Conservation (phyloP, 768 basidiomycete species). For the Leccinum disarticulatum region DNA sequence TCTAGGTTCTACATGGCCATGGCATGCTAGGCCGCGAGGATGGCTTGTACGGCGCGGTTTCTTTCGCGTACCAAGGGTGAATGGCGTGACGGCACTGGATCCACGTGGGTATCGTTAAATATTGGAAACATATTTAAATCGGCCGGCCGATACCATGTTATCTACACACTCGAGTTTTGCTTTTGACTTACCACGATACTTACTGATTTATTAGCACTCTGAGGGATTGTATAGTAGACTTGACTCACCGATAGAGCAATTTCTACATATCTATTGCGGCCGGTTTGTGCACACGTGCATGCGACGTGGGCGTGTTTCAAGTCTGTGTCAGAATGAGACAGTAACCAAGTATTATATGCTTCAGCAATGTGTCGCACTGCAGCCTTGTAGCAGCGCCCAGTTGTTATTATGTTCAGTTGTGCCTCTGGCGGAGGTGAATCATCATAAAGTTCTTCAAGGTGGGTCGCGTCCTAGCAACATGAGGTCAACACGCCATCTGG, state of each 20-base stretch:
- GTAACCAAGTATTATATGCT: background rate
- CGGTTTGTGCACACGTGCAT: background rate
- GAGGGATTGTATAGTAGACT: background rate
- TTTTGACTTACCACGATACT: background rate
- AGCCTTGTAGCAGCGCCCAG: background rate
- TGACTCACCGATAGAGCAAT: background rate
- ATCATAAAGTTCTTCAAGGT: background rate
- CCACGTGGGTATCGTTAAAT: too few species aligned
- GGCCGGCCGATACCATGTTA: background rate
- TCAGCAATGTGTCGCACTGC: background rate
- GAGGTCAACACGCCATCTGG: background rate
- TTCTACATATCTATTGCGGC: background rate
- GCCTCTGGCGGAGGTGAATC: background rate
- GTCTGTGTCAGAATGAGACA: background rate
- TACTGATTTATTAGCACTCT: background rate
- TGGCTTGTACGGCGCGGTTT: slow-evolving; percentile 90
- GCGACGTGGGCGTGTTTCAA: background rate
- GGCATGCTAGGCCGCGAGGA: slow-evolving; percentile 93
- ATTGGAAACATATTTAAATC: background rate
- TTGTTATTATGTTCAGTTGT: background rate
- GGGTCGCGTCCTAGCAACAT: too few species aligned
- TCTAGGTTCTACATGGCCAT: slow-evolving; percentile 78
- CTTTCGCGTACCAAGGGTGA: slow-evolving; percentile 90
- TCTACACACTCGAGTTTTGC: background rate
- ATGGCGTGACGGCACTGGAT: background rate